phyloP scores from a whole-genome alignment of 345 rosid species.

The Punica granatum region DNA sequence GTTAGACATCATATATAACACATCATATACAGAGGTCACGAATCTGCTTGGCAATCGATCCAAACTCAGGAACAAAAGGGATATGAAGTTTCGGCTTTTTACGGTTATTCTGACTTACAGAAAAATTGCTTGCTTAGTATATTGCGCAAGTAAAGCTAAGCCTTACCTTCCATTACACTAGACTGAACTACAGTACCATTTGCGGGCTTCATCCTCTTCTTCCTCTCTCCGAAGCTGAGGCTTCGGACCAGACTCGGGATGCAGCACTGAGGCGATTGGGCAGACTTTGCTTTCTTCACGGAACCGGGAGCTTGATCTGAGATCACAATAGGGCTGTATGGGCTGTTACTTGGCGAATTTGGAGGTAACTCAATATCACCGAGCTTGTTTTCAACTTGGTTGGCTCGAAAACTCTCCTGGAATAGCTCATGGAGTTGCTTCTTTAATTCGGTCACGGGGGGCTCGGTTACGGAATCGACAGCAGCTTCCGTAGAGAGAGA shows the following conservation, averaged over 20 bases:
- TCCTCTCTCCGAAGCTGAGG: conserved; percentile 38
- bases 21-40: not conserved
- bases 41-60: not conserved
- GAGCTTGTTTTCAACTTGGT: conserved; percentile 6
- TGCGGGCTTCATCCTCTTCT: conserved; percentile 24
- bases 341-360: conserved; percentile 14
- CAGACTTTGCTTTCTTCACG: conserved; percentile 21
- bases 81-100: not conserved
- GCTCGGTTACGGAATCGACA: conserved; percentile 14
- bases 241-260: conserved; percentile 38
- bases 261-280: conserved; percentile 31
- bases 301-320: conserved; percentile 17
- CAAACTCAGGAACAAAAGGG: not conserved
- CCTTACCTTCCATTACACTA: not conserved
- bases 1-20: not conserved
- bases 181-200: not conserved
- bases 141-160: not conserved
- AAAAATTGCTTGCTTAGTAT: not conserved
- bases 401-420: conserved; percentile 29
- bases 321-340: conserved; percentile 9
- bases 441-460: conserved; percentile 26
- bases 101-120: not conserved
- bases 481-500: conserved; percentile 3
- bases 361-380: conserved; percentile 10
- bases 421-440: conserved; percentile 56